Conservation (phyloP, 306 rosid genomes). For the Albizia julibrissin region DNA sequence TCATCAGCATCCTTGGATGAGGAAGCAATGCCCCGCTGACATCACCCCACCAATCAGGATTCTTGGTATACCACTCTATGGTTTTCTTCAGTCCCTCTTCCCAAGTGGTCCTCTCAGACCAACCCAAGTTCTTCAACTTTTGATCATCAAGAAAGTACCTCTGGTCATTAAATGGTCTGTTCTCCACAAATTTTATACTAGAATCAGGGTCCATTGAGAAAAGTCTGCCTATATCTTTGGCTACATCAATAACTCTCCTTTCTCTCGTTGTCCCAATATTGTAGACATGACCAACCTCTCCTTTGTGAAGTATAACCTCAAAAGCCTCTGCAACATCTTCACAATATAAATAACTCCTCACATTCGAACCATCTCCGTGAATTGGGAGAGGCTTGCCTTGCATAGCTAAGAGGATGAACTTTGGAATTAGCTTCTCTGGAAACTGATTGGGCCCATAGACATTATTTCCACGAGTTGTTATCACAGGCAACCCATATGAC, state of each 20-base stretch:
- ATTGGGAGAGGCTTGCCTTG: constrained; percentile 88
- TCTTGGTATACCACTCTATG: constrained; percentile 77
- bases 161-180: constrained; percentile 91
- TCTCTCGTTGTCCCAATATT: constrained; percentile 85
- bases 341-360: constrained; percentile 86
- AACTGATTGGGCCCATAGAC: constrained; percentile 93
- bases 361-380: constrained; percentile 93
- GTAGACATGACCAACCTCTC: constrained; percentile 96
- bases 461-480: constrained; percentile 90
- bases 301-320: constrained; percentile 86
- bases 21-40: constrained; percentile 93
- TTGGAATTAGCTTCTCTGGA: constrained; percentile 87
- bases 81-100: constrained; percentile 94
- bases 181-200: constrained; percentile 84
- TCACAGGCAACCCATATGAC: constrained; percentile 85
- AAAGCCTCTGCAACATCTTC: constrained; percentile 98
- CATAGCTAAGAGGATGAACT: constrained; percentile 88
- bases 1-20: constrained; percentile 91
- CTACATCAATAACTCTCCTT: constrained; percentile 92
- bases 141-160: constrained; percentile 85
- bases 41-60: constrained; percentile 96
- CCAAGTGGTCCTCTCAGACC: constrained; percentile 85
- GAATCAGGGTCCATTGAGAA: constrained; percentile 59
- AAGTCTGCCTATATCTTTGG: constrained; percentile 75
- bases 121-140: constrained; percentile 78